Evolutionary conservation across 2,329 filamentous ascomycete species (phyloP), one percentile per base, ranked within the genome.

Genomic region (Leptographium wingfieldii): DNA sequence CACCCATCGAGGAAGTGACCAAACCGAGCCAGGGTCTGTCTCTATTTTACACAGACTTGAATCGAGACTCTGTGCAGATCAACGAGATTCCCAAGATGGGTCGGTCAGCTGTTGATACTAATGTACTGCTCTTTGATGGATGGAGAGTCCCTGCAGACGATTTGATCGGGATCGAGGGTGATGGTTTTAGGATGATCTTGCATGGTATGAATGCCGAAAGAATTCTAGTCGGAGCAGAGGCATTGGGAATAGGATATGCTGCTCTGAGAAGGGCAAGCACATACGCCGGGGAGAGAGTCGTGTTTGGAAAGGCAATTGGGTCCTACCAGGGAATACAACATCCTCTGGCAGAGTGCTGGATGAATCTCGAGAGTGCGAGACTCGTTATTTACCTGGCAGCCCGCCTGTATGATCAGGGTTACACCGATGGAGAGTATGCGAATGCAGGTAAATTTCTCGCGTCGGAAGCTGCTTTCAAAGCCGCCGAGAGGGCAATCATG

Each of bases 91-190:
- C 82, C 70, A 95, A 95, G 71, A 92, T 95, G 88, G 90, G 90
- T 5, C 87, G 88, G 0, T 76, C 87, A 11, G 88, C 88, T 0
- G 83, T 95, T 1, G 89, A 94, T 67, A 88, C 88, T 0, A 94
- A 95, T 65, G 87, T 92, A 68, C 85, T 95, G 1, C 94, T 94
- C 71, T 94, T 95, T 69, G 88, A 94, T 70, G 81, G 85, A 65
- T 95, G 91, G 69, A 69, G 72, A 3, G 81, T 94, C 16, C 59
- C 86, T 0, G 81, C 85, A 0, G 76, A 82, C 43, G 76, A 82
- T 0, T 73, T 92, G 0, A 81, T 95, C 49, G 90, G 90, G 0
- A 69, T 80, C 35, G 86, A 92, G 69, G 84, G 85, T 5, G 78
- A 88, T 60, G 90, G 90, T 0, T 95, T 95, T 77, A 86, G 84